Base-by-base conservation (phyloP, 2,329 filamentous ascomycete species). In the Capronia americana region DNA sequence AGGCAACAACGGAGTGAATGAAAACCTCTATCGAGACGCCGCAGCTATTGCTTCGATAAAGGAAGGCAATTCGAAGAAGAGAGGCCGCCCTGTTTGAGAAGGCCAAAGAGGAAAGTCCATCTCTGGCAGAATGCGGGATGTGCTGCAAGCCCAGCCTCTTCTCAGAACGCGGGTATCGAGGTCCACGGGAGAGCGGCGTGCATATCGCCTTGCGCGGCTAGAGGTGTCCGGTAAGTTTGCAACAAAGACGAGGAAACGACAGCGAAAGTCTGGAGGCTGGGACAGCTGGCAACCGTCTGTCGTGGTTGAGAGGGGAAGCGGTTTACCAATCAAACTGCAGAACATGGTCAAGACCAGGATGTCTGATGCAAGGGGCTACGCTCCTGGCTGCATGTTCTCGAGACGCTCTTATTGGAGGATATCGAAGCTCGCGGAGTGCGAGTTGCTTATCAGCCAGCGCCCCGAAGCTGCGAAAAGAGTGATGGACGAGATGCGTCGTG, bases 51-150 rank as follows among this genome's bases (percentile, higher is more conserved):
- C 70, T 73, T 75, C 68, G 64, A 71, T 70, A 11, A n/a, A 26
- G 67, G 66, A 72, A 70, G 65, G 64, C 63, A 65, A 65, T 62
- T 68, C 64, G 61, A 57, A 70, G 65, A 63, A 70, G 66, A 65
- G 64, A 62, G 69, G 69, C 67, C 66, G 72, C 72, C 66, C 71
- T 79, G 68, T 73, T 59, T 30, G 48, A 60, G 57, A 60, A 54
- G 41, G 56, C 61, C 32, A 57, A 66, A 67, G 60, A 61, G 61
- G 46, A 63, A 63, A 66, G 66, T 54, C 63, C 65, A 62, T 67
- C 41, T 66, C 63, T 70, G 53, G 63, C 61, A 46, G 26, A 63
- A 63, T 70, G 68, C 63, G 60, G 65, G 63, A 62, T 65, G n/a
- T 44, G 20, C 28, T 24, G 17, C n/a, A 38, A 38, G 57, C 65